Conservation (phyloP, 345 rosid genomes). For the Camelina neglecta region DNA sequence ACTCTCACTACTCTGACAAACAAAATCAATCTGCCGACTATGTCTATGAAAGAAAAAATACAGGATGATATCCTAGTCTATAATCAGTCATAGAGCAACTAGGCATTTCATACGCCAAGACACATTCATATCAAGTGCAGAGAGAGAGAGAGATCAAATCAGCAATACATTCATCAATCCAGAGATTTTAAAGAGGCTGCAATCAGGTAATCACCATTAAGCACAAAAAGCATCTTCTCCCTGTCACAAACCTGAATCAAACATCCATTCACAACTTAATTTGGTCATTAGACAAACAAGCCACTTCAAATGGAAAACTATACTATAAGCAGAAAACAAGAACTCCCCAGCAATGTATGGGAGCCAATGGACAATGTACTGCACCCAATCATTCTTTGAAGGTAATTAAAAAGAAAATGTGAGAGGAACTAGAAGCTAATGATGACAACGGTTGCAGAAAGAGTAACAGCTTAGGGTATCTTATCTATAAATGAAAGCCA, state of each 20-base stretch:
- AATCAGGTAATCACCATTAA: conserved; percentile 85
- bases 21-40: conserved; percentile 44
- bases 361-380: not conserved
- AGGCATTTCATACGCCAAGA: conserved; percentile 59
- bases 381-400: not conserved
- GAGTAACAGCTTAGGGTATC: not conserved
- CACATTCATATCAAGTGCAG: conserved; percentile 67
- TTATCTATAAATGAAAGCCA: not conserved
- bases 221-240: conserved; percentile 92
- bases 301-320: conserved; percentile 6
- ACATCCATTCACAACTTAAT: conserved; percentile 75
- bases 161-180: conserved; percentile 82
- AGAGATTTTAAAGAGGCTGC: conserved; percentile 69
- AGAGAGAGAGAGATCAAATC: conserved; percentile 55
- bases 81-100: conserved; percentile 53
- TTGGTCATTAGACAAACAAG: conserved; percentile 55
- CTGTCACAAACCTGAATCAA: conserved; percentile 95
- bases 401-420: not conserved
- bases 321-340: conserved; percentile 1
- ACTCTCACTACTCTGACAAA: conserved; percentile 42
- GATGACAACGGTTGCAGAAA: conserved; percentile 3
- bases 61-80: conserved; percentile 51
- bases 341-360: not conserved
- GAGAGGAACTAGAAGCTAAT: not conserved
- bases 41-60: conserved; percentile 42